Evolutionary conservation across 2,329 filamentous ascomycete genomes (phyloP), one percentile per base, ranked within the genome.

Genomic region (Talaromyces sp.): DNA sequence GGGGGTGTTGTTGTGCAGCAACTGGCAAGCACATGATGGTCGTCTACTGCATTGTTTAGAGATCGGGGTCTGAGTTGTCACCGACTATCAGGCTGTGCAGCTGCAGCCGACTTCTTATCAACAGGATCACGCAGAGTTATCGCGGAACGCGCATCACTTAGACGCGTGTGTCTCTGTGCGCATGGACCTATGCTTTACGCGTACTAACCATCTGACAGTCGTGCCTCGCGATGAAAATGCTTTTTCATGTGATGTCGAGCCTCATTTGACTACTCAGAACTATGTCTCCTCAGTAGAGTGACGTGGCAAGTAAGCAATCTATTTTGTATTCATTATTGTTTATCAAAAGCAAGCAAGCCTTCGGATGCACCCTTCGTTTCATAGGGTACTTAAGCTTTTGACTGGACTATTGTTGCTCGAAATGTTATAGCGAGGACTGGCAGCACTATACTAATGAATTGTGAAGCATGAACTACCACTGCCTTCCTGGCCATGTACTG

Each of bases 11-110:
- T 54, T 33, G 43, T 62, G 59, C 60, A 66, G 50, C 33, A 47
- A 43, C 52, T 49, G 24, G 22, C 52, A 58, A 54, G 54, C 64
- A 66, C 64, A 62, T 66, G 64, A 66, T 66, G 39, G 39, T 14
- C 22, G 22, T 33, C 60, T 35, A 35, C 60, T 66, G 64, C 43
- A 62, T 47, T 59, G 3, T 24, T 49, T 43, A 45, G 52, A 59
- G 52, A 52, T 62, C 52, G 60, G 60, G 62, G 59, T 62, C 59
- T 63, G 50, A 47, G 39, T 47, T 33, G 37, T 16, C 50, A 45
- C 27, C 41, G 39, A 19, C 27, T 56, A 13, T 24, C 35, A 62
- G 35, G 39, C 50, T 39, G 49, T 27, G 37, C 22, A 45, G 60
- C 49, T 62, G 31, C 39, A 37, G 39, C 50, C 33, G 37, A 57